Evolutionary conservation across 257 asterid species (phyloP), one percentile per base, ranked within the genome.

Genomic region (Coffea eugenioides): DNA sequence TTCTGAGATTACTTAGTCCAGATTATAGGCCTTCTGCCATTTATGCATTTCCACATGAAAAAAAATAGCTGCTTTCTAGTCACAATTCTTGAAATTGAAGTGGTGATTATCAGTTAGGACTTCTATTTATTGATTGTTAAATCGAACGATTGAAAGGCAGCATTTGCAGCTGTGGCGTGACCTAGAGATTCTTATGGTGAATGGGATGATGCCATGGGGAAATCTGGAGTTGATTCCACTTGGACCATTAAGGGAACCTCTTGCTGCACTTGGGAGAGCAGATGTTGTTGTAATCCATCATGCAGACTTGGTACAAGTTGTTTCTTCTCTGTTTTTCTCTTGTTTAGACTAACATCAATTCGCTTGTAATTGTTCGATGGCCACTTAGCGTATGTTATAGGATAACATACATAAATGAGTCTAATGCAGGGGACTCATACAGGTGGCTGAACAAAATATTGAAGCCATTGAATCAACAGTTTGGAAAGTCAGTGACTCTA

Each of bases 161-260:
- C 99, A 93, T 85, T 81, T 93, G 83, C 82, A 90, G 61, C 25
- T 95, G 61, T 77, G 86, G 82, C 96, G 93, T 82, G 94, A 93
- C 83, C 74, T 93, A 25, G 99, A 95, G 89, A 93, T 95, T 85
- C 89, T 93, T 77, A 92, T 95, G 99, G 96, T 95, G 85, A 95
- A 95, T 77, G 97, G 94, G 20, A 71, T 93, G 91, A 87, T 86
- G 93, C 97, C 97, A 12, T 93, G 98, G 96, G 99, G 98, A 70
- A 95, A 93, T 87, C 77, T 64, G 81, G 85, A 67, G 39, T 88
- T 93, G 84, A 76, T 92, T 83, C 97, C 99, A 59, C 96, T 92
- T 66, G 99, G 99, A 80, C 90, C 99, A 1, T 84, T 95, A 76
- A 90, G 99, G 88, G 99, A 95, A 81, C 98, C 99, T 74, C 84